A percentile compares a stretch with the other conserved stretches of the same genome.
These are phyloP conservation scores for Colletotrichum abscissum DNA, from an alignment of 2,329 filamentous ascomycete species.

Conservation along the genomic window DNA sequence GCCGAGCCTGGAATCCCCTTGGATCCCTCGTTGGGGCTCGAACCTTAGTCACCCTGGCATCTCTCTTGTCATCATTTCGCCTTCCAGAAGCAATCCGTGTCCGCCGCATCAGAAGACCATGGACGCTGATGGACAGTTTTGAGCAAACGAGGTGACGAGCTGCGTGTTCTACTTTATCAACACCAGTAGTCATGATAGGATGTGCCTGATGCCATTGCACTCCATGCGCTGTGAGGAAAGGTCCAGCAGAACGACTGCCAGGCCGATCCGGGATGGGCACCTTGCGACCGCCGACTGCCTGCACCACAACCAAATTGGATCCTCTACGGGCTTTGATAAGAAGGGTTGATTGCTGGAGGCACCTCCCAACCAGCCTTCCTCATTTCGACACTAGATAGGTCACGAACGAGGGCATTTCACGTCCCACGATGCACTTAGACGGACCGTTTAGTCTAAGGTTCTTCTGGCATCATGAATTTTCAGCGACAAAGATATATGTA, in stretches of 20 bases:
- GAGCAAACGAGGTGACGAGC: not conserved
- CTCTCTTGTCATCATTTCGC: slow-evolving; percentile 4
- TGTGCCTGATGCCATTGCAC: not conserved
- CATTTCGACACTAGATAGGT: not conserved
- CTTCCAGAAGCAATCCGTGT: not conserved
- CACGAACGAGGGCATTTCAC: not conserved
- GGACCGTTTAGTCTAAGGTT: not conserved
- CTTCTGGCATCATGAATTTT: not conserved
- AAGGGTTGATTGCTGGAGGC: slow-evolving; percentile 4
- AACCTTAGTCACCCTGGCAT: slow-evolving; percentile 10
- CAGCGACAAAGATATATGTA: not conserved
- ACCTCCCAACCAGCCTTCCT: slow-evolving; percentile 23
- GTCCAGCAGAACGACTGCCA: not conserved
- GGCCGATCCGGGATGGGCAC: not conserved
- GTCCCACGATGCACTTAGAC: not conserved
- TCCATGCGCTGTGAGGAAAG: not conserved
- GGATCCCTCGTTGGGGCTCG: not conserved
- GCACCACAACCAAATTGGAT: slow-evolving; percentile 1
- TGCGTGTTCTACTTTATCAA: not conserved
- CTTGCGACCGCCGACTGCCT: not conserved
- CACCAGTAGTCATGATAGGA: not conserved
- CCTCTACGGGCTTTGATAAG: slow-evolving; percentile 6
- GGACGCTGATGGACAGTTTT: not conserved
- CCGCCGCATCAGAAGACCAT: slow-evolving; percentile 9
- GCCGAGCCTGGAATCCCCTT: slow-evolving; percentile 28